phyloP scores from a whole-genome alignment of 2,329 filamentous ascomycete genomes.

The Colletotrichum sp. region DNA sequence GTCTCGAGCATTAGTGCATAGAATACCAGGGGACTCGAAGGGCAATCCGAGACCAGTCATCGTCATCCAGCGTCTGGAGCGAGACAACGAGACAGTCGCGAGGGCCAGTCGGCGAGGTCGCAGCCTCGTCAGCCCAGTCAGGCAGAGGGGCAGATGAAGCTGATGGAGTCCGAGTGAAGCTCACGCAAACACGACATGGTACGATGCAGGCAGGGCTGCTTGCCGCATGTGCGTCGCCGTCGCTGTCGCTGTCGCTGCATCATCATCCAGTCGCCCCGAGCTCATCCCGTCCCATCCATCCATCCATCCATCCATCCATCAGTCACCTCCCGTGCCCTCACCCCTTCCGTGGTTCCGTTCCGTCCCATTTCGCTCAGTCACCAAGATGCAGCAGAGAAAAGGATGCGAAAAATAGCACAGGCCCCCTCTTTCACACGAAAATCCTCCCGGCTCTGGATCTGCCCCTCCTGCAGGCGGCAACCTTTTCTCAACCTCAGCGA shows the following conservation, averaged over 20 bases:
- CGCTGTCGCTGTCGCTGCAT: neutral
- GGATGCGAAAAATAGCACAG: constrained; percentile 6
- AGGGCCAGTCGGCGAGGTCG: neutral
- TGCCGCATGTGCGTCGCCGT: neutral
- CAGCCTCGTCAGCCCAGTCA: neutral
- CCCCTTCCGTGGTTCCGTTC: neutral
- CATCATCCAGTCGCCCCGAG: neutral
- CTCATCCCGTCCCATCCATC: neutral
- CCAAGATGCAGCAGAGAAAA: neutral
- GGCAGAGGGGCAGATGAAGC: neutral
- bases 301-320: neutral
- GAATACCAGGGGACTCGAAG: neutral
- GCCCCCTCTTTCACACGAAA: neutral
- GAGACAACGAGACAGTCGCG: neutral
- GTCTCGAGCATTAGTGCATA: neutral
- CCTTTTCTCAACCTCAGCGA: neutral
- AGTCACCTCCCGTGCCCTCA: neutral
- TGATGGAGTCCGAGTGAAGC: neutral
- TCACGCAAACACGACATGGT: neutral
- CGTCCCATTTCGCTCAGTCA: neutral
- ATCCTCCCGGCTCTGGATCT: neutral
- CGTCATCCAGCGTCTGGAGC: neutral
- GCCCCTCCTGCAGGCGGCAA: neutral
- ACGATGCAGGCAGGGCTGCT: constrained; percentile 2
- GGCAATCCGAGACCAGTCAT: neutral